Percentiles rank a stretch among this genome's conserved stretches.
Evolutionary conservation across 768 basidiomycete species (phyloP).

Genomic region (Collybia sp.): DNA sequence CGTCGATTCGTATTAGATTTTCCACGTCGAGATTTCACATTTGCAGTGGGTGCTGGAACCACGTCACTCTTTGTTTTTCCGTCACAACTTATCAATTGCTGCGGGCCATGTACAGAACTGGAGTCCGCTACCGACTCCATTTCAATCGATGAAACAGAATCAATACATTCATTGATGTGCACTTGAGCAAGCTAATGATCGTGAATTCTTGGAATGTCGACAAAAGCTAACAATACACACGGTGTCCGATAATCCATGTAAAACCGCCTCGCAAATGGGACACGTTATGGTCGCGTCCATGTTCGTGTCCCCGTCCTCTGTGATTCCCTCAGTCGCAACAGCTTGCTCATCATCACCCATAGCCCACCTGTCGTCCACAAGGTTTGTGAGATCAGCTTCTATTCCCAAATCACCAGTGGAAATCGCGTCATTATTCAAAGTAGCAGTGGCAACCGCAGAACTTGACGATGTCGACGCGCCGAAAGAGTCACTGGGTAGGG

Average conservation of each 20-base stretch:
- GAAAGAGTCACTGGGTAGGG: conserved; percentile 8
- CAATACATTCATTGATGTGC: conserved; percentile 60
- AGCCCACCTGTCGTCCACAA: conserved; percentile 54
- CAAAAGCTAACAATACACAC: conserved; percentile 6
- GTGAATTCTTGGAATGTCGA: neutral
- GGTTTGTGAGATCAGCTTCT: conserved; percentile 23
- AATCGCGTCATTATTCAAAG: neutral
- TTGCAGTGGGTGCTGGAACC: conserved; percentile 76
- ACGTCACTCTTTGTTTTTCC: conserved; percentile 28
- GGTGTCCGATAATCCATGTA: conserved; percentile 8
- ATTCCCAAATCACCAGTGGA: conserved; percentile 6
- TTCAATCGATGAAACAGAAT: conserved; percentile 1
- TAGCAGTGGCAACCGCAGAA: neutral
- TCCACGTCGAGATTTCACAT: conserved; percentile 37
- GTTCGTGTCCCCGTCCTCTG: conserved; percentile 20
- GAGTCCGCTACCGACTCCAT: no score
- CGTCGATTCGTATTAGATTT: conserved; percentile 47
- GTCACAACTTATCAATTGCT: conserved; percentile 11
- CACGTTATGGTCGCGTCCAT: conserved; percentile 17
- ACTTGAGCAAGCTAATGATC: conserved; percentile 37
- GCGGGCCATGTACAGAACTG: conserved; percentile 5
- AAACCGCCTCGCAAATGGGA: conserved; percentile 22
- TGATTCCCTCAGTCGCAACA: conserved; percentile 2
- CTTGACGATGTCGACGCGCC: conserved; percentile 1
- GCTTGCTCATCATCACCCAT: conserved; percentile 63